Conservation (phyloP, 352 stramenopile genomes). For the Peronospora belbahrii region DNA sequence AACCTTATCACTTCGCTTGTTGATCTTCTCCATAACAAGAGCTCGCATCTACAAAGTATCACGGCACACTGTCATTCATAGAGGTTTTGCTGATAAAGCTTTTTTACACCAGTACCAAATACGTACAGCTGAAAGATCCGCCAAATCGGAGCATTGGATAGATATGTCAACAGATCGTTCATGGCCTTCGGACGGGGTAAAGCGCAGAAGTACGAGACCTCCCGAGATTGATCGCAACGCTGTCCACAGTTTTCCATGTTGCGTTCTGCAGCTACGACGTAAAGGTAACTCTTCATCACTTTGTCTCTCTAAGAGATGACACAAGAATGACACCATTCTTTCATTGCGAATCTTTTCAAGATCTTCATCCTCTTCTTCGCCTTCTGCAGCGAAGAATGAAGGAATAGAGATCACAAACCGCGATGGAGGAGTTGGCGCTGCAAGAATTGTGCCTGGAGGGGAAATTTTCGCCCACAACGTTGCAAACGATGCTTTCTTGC, state of each 20-base stretch:
- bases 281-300: slow-evolving; percentile 17
- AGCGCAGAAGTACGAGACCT: slow-evolving; percentile 43
- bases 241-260: slow-evolving; percentile 46
- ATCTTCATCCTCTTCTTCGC: slow-evolving; percentile 13
- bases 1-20: slow-evolving; percentile 8
- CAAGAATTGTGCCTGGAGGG: background rate
- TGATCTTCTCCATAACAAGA: slow-evolving; percentile 26
- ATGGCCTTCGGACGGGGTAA: slow-evolving; percentile 17
- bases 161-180: slow-evolving; percentile 33
- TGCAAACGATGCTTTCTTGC: slow-evolving; percentile 24
- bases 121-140: slow-evolving; percentile 54
- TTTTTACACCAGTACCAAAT: background rate
- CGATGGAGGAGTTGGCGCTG: slow-evolving; percentile 21
- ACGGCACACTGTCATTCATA: background rate
- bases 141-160: slow-evolving; percentile 43
- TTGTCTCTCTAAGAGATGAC: slow-evolving; percentile 21
- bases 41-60: slow-evolving; percentile 43
- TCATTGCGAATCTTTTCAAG: slow-evolving; percentile 24
- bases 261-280: slow-evolving; percentile 27
- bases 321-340: slow-evolving; percentile 28
- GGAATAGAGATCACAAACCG: slow-evolving; percentile 28
- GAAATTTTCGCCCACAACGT: slow-evolving; percentile 27
- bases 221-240: slow-evolving; percentile 33
- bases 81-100: background rate
- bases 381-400: slow-evolving; percentile 11